These are phyloP conservation scores for Gigaspora rosea DNA, from an alignment of 192 early-diverging fungal species.

Conservation along the genomic window DNA sequence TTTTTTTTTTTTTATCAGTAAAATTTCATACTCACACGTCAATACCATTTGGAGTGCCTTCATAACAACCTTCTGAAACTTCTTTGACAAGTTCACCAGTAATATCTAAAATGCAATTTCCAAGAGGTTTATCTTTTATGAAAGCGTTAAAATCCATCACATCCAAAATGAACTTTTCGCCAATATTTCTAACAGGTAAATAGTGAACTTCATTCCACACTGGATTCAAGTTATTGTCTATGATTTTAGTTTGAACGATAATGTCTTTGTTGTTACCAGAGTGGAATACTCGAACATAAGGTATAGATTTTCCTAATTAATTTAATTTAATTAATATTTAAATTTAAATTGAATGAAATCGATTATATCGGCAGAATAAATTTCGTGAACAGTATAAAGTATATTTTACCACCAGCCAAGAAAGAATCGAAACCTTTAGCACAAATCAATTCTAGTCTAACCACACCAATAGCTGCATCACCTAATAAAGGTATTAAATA, in stretches of 20 bases:
- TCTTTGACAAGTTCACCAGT: conserved; percentile 61
- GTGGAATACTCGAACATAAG: conserved; percentile 73
- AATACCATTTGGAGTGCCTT: conserved; percentile 33
- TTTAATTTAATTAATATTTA: no score
- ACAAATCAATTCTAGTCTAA: conserved; percentile 23
- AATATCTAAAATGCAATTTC: conserved; percentile 64
- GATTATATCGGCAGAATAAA: not conserved
- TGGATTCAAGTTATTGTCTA: conserved; percentile 83
- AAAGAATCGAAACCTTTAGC: conserved; percentile 14
- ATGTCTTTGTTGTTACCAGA: conserved; percentile 37
- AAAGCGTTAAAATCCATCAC: conserved; percentile 89
- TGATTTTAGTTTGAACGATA: conserved; percentile 75
- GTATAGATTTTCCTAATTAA: conserved; percentile 78
- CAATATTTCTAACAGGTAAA: conserved; percentile 75
- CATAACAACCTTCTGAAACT: conserved; percentile 39
- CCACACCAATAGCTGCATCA: conserved; percentile 19
- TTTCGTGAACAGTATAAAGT: not conserved
- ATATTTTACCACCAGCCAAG: conserved; percentile 7
- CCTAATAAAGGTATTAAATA: not conserved
- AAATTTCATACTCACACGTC: conserved; percentile 34
- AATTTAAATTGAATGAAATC: not conserved
- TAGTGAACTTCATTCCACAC: conserved; percentile 92
- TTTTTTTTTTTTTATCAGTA: not conserved
- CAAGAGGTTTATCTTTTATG: conserved; percentile 81
- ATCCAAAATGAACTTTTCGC: conserved; percentile 75